Conservation (phyloP, 192 early-diverging fungal species). For the Pilaira anomala region DNA sequence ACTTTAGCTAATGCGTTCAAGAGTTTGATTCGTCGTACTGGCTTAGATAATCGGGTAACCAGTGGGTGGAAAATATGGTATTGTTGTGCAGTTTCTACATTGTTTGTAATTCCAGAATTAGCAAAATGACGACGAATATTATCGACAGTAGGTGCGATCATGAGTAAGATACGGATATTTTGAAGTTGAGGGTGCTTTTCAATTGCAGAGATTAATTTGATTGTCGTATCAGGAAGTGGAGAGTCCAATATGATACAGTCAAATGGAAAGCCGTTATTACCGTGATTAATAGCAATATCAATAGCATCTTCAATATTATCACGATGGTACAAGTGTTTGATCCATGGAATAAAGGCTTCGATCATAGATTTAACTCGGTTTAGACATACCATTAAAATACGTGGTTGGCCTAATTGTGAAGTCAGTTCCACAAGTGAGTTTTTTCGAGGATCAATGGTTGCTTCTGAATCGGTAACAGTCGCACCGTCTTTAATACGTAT, state of each 20-base stretch:
- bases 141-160: constrained; percentile 19
- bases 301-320: constrained; percentile 6
- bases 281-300: not conserved
- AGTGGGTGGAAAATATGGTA: constrained; percentile 15
- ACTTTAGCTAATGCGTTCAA: constrained; percentile 4
- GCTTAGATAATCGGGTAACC: constrained; percentile 20
- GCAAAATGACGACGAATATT: constrained; percentile 19
- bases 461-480: constrained; percentile 3
- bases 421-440: constrained; percentile 4
- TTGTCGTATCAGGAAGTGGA: not conserved
- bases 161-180: not conserved
- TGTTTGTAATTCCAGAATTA: not conserved
- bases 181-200: constrained; percentile 8
- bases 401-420: constrained; percentile 23
- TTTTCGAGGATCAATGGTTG: constrained; percentile 3
- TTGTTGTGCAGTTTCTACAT: not conserved
- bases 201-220: not conserved
- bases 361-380: not conserved
- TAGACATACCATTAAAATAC: constrained; percentile 14
- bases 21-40: constrained; percentile 21
- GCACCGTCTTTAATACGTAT: constrained; percentile 9
- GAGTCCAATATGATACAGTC: constrained; percentile 22
- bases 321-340: not conserved
- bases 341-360: not conserved
- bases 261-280: not conserved